Conservation (phyloP, 2,329 filamentous ascomycete species). For the Aspergillus brunneoviolaceus region DNA sequence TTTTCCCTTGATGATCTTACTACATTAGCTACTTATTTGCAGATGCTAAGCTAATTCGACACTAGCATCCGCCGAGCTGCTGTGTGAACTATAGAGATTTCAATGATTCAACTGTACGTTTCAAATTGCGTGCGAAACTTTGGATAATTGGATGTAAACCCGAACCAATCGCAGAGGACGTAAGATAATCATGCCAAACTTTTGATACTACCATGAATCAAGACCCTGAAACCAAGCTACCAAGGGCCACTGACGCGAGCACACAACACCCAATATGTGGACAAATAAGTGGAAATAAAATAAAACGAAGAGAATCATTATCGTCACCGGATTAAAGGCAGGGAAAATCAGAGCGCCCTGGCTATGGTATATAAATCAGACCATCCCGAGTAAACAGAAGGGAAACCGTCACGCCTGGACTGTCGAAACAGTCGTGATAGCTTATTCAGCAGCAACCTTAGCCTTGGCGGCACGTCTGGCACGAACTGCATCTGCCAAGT, state of each 20-base stretch:
- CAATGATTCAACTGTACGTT: neutral
- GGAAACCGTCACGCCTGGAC: neutral
- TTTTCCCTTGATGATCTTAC: conserved; percentile 5
- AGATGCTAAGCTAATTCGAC: neutral
- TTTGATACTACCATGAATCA: neutral
- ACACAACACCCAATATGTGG: neutral
- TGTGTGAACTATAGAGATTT: neutral
- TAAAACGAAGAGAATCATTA: neutral
- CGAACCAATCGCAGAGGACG: neutral
- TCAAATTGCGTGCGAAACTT: neutral
- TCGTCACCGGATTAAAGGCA: neutral
- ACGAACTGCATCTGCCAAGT: conserved; percentile 80
- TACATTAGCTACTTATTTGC: neutral
- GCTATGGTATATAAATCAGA: conserved; percentile 24
- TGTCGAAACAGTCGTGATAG: neutral
- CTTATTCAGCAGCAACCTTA: conserved; percentile 28
- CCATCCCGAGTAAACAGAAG: conserved; percentile 16
- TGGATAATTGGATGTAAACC: neutral
- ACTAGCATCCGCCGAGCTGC: neutral
- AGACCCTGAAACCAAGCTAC: neutral
- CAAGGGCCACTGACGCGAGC: neutral
- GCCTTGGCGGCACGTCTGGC: conserved; percentile 60
- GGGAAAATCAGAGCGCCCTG: conserved; percentile 10
- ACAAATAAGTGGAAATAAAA: neutral
- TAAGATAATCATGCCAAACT: neutral